A percentile compares a stretch with the other conserved stretches of the same genome.
Conservation (phyloP, 305 asterid species). For the Fraxinus greggii region DNA sequence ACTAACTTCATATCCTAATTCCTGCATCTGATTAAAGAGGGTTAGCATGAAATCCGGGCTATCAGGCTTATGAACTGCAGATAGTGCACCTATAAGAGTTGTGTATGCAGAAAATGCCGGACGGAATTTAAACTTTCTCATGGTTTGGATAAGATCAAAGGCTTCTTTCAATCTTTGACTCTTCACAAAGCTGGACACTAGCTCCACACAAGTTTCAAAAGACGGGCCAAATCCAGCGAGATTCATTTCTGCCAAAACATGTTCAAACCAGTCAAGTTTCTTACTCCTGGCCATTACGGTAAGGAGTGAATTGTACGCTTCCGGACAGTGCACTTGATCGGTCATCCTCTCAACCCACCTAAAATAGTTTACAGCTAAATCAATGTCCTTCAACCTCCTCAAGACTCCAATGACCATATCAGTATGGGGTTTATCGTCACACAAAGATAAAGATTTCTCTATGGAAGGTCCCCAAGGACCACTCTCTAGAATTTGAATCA, state of each 20-base stretch:
- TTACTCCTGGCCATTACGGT: constrained; percentile 59
- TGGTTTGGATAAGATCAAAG: constrained; percentile 61
- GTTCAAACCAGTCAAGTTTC: constrained; percentile 47
- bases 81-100: constrained; percentile 73
- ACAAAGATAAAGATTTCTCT: constrained; percentile 57
- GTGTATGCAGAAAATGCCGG: constrained; percentile 98
- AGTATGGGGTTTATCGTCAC: constrained; percentile 39
- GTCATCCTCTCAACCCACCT: constrained; percentile 71
- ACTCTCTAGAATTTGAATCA: constrained; percentile 53
- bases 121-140: constrained; percentile 78
- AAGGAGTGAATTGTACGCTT: constrained; percentile 72
- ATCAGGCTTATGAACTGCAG: constrained; percentile 43
- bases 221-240: constrained; percentile 76
- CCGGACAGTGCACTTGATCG: constrained; percentile 55
- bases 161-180: constrained; percentile 60
- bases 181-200: constrained; percentile 55
- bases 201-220: constrained; percentile 52
- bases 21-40: constrained; percentile 89
- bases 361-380: constrained; percentile 57
- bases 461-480: constrained; percentile 70
- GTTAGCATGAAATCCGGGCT: constrained; percentile 73
- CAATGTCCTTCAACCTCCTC: constrained; percentile 65
- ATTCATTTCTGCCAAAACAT: constrained; percentile 80
- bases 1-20: constrained; percentile 79
- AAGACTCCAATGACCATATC: constrained; percentile 72